Base-by-base conservation (phyloP, 208 protist genomes). In the Angomonas desouzai region DNA sequence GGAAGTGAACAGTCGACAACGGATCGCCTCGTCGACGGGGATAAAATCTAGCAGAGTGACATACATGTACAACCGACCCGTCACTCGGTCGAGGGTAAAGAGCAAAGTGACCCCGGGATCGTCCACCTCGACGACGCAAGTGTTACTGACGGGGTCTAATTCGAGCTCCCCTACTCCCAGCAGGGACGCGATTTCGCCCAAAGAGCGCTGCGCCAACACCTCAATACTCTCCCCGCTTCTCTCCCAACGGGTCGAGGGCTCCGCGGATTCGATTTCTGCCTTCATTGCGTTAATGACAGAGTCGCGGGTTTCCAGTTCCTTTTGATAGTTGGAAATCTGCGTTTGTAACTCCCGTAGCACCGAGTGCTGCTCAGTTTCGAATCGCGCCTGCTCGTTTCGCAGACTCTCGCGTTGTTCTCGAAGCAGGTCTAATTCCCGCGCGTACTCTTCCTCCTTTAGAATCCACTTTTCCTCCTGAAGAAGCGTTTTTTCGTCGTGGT, bases 31-130 rank as follows among this genome's bases (percentile, higher is more conserved):
- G 9, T 61, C 53, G 16, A 60, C 28, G 1, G 90, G 90, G 28
- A 96, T 62, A n/a, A 60, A n/a, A 38, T 70, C 70, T 20, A 93
- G 78, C 25, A 96, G 68, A 27, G 83, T 78, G 16, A 77, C 73
- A 70, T 96, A 96, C 11, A 93, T 64, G 63, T 82, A 92, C 10
- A 94, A 30, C 13, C 77, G 74, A 64, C 85, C 83, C 20, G 85
- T 83, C 18, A 66, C 62, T 25, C 68, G 40, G 47, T 96, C 90
- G 0, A 92, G 48, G 6, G 90, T 93, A n/a, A 96, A 30, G 28
- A 96, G 76, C 9, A 90, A 13, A 30, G 70, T 87, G 53, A 76
- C 36, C 4, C 53, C 64, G n/a, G 51, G 48, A n/a, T 62, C 40
- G 1, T 68, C 65, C 1, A 89, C 60, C 0, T 76, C 55, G 22